phyloP scores from a whole-genome alignment of 805 yeast genomes.

The Saturnispora hagleri region DNA sequence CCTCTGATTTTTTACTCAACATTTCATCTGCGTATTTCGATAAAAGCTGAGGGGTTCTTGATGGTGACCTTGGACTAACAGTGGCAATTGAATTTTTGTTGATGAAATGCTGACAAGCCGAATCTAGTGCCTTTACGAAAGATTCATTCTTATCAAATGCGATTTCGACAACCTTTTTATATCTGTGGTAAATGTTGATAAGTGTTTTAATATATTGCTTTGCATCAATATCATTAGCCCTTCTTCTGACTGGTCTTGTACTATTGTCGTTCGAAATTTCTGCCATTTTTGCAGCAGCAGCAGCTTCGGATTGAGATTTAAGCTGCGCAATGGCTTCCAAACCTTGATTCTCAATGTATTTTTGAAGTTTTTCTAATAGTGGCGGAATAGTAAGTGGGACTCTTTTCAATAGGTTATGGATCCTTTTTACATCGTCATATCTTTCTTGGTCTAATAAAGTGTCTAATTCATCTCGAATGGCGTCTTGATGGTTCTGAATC shows the following conservation, averaged over 20 bases:
- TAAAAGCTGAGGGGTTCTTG: slow-evolving; percentile 86
- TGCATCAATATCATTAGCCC: slow-evolving; percentile 39
- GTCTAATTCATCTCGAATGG: slow-evolving; percentile 68
- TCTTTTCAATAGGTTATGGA: slow-evolving; percentile 67
- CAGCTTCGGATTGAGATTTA: slow-evolving; percentile 24
- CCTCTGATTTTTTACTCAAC: slow-evolving; percentile 67
- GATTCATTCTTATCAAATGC: slow-evolving; percentile 69
- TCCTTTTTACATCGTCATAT: slow-evolving; percentile 62
- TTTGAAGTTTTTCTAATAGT: slow-evolving; percentile 61
- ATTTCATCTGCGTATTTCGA: slow-evolving; percentile 84
- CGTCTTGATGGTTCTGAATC: slow-evolving; percentile 68
- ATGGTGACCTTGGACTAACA: slow-evolving; percentile 45
- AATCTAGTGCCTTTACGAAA: slow-evolving; percentile 80
- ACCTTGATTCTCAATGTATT: slow-evolving; percentile 63
- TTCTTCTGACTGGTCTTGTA: slow-evolving; percentile 5
- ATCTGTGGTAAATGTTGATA: slow-evolving; percentile 59
- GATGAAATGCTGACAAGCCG: slow-evolving; percentile 78
- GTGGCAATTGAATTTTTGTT: slow-evolving; percentile 76
- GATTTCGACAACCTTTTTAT: slow-evolving; percentile 48
- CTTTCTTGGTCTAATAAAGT: slow-evolving; percentile 65
- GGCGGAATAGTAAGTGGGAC: slow-evolving; percentile 76
- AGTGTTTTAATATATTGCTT: slow-evolving; percentile 72
- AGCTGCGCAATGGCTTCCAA: slow-evolving; percentile 49
- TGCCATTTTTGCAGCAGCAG: background rate
- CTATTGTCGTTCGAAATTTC: slow-evolving; percentile 3